Conservation (phyloP, 2,329 filamentous ascomycete genomes). For the Hypomyces perniciosus region DNA sequence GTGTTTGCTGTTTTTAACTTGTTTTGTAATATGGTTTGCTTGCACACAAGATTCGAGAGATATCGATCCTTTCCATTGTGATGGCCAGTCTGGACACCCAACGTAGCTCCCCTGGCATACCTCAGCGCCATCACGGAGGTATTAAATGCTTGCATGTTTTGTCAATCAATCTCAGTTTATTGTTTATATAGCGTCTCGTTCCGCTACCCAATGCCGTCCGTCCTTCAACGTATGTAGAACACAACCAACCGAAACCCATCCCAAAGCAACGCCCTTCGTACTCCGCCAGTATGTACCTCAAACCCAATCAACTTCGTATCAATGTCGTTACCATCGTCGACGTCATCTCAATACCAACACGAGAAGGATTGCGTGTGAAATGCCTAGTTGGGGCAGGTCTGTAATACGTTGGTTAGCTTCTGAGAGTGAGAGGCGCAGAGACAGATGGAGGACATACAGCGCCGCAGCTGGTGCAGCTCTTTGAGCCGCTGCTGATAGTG, state of each 20-base stretch:
- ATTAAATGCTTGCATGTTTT: neutral
- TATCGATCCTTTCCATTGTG: neutral
- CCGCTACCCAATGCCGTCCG: neutral
- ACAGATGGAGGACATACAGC: slow-evolving; percentile 39
- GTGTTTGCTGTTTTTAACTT: slow-evolving; percentile 14
- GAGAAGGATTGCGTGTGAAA: neutral
- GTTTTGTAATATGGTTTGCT: slow-evolving; percentile 10
- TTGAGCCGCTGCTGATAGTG: slow-evolving; percentile 37
- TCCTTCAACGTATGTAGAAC: neutral
- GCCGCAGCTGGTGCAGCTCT: slow-evolving; percentile 52
- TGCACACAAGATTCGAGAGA: slow-evolving; percentile 8
- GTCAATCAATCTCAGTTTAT: neutral
- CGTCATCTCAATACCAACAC: neutral
- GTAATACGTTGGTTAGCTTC: neutral
- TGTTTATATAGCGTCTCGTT: neutral
- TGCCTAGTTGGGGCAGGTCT: slow-evolving; percentile 29
- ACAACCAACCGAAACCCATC: neutral
- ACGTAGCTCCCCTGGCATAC: neutral
- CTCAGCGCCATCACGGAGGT: neutral
- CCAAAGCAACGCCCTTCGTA: neutral
- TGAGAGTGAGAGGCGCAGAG: neutral
- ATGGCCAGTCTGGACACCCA: too few species aligned
- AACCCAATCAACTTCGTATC: neutral
- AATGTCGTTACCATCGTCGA: neutral
- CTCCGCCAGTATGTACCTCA: neutral